Evolutionary conservation across 225 moss, liverwort and hornwort genomes (phyloP), one percentile per base, ranked within the genome.

Genomic region (Sphagnum tenellum): DNA sequence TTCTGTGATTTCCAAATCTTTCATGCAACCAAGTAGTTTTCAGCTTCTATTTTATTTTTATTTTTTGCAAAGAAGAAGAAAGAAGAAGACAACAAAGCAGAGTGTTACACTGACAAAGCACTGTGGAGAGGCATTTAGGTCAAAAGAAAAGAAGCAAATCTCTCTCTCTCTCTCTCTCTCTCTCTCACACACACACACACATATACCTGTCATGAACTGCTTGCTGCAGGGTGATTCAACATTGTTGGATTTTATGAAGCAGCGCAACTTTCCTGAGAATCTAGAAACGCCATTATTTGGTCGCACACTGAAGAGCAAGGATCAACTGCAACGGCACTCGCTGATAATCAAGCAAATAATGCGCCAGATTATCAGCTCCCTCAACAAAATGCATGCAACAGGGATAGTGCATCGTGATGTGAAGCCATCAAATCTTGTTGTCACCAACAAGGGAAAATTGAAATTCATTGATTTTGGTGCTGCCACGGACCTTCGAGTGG

Each of bases 381-480:
- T 96, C 0, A 70, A 77, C 55, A 89, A 89, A 73, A 77, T 92
- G 66, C 95, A 96, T 56, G 72, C 86, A 56, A 88, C 76, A 5
- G 95, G 95, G 4, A 75, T 96, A 3, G 83, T 96, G 2, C 95
- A 96, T 71, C 74, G 95, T 44, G 95, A 96, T 71, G 89, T 96
- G 64, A 96, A 96, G 62, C 95, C 95, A 2, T 89, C 95, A 12
- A 96, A 96, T 60, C 70, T 96, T 66, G 79, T 96, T 55, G 81
- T 96, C 66, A 92, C 92, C n/a, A 82, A 92, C 50, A 76, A 79
- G 59, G 95, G 95, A 46, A 80, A 79, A 48, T 46, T 96, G 76
- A 96, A 96, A 70, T 63, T 96, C 58, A 80, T 96, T 3, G 95
- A 96, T 70, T 88, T 96, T 14, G 88, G 95, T 50, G 92, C 95